Base-by-base conservation (phyloP, 768 basidiomycete genomes). In the Boletus rubropictus region DNA sequence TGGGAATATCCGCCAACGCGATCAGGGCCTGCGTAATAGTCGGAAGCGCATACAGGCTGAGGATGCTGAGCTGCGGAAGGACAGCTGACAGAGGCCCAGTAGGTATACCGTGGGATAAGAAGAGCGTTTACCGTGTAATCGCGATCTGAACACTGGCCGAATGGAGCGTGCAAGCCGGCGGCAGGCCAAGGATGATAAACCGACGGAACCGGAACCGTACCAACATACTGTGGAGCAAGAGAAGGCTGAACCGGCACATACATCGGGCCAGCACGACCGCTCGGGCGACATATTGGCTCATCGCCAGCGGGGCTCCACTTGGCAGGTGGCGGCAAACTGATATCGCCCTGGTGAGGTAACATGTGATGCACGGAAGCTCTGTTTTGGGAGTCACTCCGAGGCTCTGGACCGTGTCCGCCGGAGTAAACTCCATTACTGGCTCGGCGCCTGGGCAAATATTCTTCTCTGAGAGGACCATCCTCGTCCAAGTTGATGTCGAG, bases 271-370 rank as follows among this genome's bases (percentile, higher is more conserved):
- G 63, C 62, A 43, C 81, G 72, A 54, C 72, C 76, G 44, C 70
- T 67, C 43, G 78, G 73, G 28, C 80, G 76, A 25, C 77, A 64
- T 48, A 89, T 78, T 15, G 84, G 86, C 55, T 88, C 87, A 55
- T 86, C 86, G n/a, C 75, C 83, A 11, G 81, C 76, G 39, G 87
- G 86, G 58, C 85, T 86, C 87, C 87, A 89, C 63, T 81, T 81
- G 3, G 86, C 80, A 20, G 87, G 86, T 20, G 86, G 84, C 37
- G 86, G 86, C 15, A 88, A 61, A 11, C 57, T 31, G 33, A 72
- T 73, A 28, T 67, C 58, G 35, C 40, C 36, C 29, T 49, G 57
- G 9, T 38, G 25, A 38, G 46, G 34, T 0, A 51, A 42, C n/a
- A 53, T 52, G 31, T 33, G 51, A 24, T 49, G 51, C 7, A 22